Percentiles rank a stretch among this genome's conserved stretches.
Evolutionary conservation across 1,139 yeast genomes (phyloP).

Genomic region (Hansenula sp.): DNA sequence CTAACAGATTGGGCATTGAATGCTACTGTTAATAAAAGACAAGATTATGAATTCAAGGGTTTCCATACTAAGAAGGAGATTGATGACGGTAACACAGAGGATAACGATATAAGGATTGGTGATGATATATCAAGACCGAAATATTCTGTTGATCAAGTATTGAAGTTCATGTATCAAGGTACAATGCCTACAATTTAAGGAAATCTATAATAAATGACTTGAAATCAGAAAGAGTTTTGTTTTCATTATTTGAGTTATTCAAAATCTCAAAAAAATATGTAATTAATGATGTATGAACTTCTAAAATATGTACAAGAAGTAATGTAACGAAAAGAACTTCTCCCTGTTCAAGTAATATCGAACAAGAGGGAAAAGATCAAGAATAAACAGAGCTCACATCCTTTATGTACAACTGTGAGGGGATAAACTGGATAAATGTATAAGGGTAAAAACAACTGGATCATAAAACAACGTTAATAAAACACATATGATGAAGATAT

Average conservation of each 20-base stretch:
- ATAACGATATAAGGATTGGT: constrained; percentile 7
- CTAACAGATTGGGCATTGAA: constrained; percentile 62
- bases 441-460: too few relatives aligned
- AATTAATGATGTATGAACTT: neutral
- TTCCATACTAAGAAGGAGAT: constrained; percentile 50
- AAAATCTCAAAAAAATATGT: neutral
- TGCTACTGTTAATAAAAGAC: constrained; percentile 46
- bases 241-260: neutral
- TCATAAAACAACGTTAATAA: too few relatives aligned
- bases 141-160: constrained; percentile 29
- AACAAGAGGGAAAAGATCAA: too few relatives aligned
- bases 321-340: neutral
- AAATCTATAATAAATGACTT: too few relatives aligned
- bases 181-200: constrained; percentile 18
- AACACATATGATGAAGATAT: neutral
- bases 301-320: neutral
- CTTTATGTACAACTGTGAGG: too few relatives aligned
- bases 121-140: constrained; percentile 23
- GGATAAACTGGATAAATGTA: too few relatives aligned
- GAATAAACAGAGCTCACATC: too few relatives aligned
- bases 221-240: neutral
- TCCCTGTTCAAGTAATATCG: too few relatives aligned
- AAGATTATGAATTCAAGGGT: constrained; percentile 60
- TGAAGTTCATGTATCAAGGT: constrained; percentile 41
- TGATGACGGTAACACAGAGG: constrained; percentile 34